phyloP scores from a whole-genome alignment of 805 yeast genomes.

The Hyphopichia homilentoma region DNA sequence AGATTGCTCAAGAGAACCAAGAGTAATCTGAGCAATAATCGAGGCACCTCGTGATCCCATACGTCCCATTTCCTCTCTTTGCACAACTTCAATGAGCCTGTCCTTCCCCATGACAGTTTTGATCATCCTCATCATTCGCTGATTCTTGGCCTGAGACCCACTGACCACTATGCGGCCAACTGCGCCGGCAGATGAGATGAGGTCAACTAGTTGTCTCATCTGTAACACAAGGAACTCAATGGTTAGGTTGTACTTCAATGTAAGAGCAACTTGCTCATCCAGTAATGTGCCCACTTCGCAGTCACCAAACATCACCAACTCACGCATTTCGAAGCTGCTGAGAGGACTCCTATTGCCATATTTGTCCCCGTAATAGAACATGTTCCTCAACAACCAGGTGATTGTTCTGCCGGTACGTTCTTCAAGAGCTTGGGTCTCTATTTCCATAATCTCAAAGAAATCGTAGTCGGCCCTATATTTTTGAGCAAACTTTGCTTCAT shows the following conservation, averaged over 20 bases:
- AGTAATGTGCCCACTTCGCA: too few relatives aligned
- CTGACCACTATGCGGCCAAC: conserved; percentile 37
- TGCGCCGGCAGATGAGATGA: conserved; percentile 11
- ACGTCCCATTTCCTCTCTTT: too few relatives aligned
- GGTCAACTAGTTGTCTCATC: conserved; percentile 33
- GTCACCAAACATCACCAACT: conserved; percentile 45
- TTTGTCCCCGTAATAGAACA: conserved; percentile 52
- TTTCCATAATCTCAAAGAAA: conserved; percentile 18
- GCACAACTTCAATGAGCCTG: too few relatives aligned
- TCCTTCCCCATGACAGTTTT: conserved; percentile 6
- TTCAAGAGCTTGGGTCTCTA: conserved; percentile 19
- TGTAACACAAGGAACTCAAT: conserved; percentile 54
- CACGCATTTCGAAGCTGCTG: conserved; percentile 46
- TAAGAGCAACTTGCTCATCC: too few relatives aligned
- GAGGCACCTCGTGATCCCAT: too few relatives aligned
- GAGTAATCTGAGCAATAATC: too few relatives aligned
- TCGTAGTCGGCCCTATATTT: conserved; percentile 1
- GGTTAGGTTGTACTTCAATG: conserved; percentile 38
- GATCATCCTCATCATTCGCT: conserved; percentile 15
- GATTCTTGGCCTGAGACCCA: conserved; percentile 54
- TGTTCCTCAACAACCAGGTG: conserved; percentile 26
- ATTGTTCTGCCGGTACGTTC: conserved; percentile 8
- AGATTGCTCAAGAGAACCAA: too few relatives aligned
- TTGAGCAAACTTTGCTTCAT: conserved; percentile 5
- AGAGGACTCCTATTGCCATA: conserved; percentile 59